Percentiles rank a stretch among this genome's conserved stretches.
These are phyloP conservation scores for Kurtzmaniella quercitrusa DNA, from an alignment of 1,139 yeast species.

Conservation along the genomic window DNA sequence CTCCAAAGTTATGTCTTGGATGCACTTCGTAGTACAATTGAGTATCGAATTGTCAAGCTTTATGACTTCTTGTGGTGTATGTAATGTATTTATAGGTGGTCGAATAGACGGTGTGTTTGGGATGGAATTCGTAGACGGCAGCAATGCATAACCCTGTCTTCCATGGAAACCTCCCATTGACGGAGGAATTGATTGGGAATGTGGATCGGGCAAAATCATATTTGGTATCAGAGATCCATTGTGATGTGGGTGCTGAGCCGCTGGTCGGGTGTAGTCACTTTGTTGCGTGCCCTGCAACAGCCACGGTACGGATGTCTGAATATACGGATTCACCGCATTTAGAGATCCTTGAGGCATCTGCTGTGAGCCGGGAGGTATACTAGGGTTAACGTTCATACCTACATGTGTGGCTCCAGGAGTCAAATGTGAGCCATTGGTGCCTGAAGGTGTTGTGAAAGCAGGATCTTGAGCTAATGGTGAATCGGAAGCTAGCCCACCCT, in stretches of 20 bases:
- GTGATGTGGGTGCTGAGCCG: not conserved
- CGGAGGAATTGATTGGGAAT: not conserved
- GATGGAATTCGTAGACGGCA: constrained; percentile 17
- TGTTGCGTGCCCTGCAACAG: not conserved
- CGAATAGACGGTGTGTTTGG: constrained; percentile 33
- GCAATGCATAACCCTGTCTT: not conserved
- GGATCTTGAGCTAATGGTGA: not conserved
- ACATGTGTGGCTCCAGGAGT: not conserved
- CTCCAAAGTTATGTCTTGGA: constrained; percentile 61
- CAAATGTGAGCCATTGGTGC: not conserved
- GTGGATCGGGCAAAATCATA: not conserved
- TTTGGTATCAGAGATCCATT: not conserved
- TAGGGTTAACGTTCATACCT: not conserved
- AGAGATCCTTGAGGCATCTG: not conserved
- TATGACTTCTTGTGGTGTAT: constrained; percentile 37
- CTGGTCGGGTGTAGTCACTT: not conserved
- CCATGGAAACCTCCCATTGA: not conserved
- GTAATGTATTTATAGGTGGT: constrained; percentile 5
- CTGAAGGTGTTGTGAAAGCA: not conserved
- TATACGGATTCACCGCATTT: not conserved
- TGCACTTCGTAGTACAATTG: constrained; percentile 57
- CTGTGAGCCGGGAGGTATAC: not conserved
- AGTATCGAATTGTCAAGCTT: constrained; percentile 5
- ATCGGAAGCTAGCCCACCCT: constrained; percentile 25
- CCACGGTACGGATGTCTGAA: not conserved